phyloP scores from a whole-genome alignment of 306 rosid genomes.

The Casuarina glauca region DNA sequence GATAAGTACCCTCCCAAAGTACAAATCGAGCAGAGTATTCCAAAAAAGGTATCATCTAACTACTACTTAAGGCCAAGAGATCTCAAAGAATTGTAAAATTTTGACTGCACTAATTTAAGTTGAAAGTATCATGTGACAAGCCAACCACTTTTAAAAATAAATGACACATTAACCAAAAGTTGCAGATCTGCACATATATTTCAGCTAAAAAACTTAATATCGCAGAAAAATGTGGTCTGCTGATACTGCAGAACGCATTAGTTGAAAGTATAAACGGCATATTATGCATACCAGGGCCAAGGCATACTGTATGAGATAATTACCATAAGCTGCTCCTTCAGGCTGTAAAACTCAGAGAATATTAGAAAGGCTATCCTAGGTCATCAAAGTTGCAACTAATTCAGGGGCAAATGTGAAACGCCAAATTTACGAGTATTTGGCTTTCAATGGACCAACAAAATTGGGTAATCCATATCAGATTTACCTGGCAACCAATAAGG shows the following conservation, averaged over 20 bases:
- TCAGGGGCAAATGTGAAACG: neutral
- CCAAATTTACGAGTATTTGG: neutral
- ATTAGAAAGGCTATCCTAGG: constrained; percentile 22
- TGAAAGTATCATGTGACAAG: neutral
- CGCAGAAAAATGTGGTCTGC: neutral
- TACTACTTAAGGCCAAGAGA: neutral
- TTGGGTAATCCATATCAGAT: constrained; percentile 3
- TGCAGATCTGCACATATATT: neutral
- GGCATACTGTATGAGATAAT: constrained; percentile 89
- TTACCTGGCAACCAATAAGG: constrained; percentile 79
- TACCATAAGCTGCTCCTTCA: constrained; percentile 71
- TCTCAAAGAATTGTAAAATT: neutral
- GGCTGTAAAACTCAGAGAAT: constrained; percentile 66
- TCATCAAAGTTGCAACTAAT: constrained; percentile 3
- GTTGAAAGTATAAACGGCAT: constrained; percentile 16
- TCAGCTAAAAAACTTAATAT: neutral
- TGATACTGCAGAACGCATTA: constrained; percentile 7
- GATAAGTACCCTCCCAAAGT: neutral
- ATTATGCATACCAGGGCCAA: constrained; percentile 74
- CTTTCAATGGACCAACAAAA: neutral
- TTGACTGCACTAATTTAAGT: neutral
- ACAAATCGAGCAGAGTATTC: neutral
- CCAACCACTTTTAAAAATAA: neutral
- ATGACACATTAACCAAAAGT: neutral
- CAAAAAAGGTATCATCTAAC: neutral